Evolutionary conservation across 257 asterid species (phyloP).

Genomic region (Nicotiana noctiflora): DNA sequence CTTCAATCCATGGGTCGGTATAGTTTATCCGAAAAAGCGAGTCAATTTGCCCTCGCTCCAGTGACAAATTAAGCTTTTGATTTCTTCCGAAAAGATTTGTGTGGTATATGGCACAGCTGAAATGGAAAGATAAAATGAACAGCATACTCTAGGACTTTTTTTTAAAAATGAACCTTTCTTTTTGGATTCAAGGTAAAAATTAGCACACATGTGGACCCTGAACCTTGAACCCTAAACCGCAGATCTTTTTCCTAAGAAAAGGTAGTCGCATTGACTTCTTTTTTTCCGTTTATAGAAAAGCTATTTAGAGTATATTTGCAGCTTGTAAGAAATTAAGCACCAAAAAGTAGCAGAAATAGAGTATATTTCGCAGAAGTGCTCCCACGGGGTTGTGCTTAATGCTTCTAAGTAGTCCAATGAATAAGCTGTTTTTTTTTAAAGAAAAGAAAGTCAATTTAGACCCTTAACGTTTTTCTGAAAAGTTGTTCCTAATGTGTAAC

Average conservation of each 20-base stretch:
- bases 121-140: slow-evolving; percentile 20
- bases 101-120: slow-evolving; percentile 90
- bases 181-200: background rate
- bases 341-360: background rate
- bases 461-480: background rate
- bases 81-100: slow-evolving; percentile 92
- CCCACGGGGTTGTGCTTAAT: background rate
- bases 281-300: too few species aligned
- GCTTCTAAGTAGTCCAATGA: background rate
- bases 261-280: background rate
- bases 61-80: slow-evolving; percentile 86
- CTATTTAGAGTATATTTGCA: background rate
- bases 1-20: slow-evolving; percentile 97
- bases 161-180: background rate
- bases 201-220: background rate
- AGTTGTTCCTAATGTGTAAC: background rate
- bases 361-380: background rate
- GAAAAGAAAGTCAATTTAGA: background rate
- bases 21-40: slow-evolving; percentile 84
- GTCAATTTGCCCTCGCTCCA: slow-evolving; percentile 95
- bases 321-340: background rate
- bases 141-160: background rate
- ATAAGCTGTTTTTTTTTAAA: background rate
- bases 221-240: background rate
- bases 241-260: background rate